phyloP scores from a whole-genome alignment of 345 rosid genomes.

The Passiflora organensis region DNA sequence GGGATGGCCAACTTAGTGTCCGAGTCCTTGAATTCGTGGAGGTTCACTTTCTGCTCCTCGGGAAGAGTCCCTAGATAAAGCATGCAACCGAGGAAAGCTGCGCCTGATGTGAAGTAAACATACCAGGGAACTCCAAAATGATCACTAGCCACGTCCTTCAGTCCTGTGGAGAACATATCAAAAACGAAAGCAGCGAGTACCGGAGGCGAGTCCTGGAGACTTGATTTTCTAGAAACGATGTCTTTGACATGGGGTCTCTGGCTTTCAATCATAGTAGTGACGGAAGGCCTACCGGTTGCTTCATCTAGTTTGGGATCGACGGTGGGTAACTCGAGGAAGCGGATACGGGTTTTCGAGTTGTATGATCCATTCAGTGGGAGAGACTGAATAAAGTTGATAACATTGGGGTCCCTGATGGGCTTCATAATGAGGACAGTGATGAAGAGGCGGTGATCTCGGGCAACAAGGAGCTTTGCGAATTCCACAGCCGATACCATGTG shows the following conservation, averaged over 20 bases:
- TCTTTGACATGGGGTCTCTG: slow-evolving; percentile 29
- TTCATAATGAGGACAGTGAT: background rate
- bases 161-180: slow-evolving; percentile 5
- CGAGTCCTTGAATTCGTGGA: background rate
- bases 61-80: slow-evolving; percentile 1
- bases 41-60: slow-evolving; percentile 1
- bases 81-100: slow-evolving; percentile 5
- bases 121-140: slow-evolving; percentile 9
- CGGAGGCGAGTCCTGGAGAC: background rate
- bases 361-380: background rate
- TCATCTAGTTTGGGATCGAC: background rate
- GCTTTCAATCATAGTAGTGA: background rate
- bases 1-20: background rate
- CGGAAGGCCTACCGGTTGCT: background rate
- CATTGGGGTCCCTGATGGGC: background rate
- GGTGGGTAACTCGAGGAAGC: slow-evolving; percentile 2
- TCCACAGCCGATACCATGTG: background rate
- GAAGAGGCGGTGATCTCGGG: background rate
- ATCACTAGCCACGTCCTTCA: slow-evolving; percentile 4
- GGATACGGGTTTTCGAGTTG: background rate
- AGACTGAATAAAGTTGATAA: background rate
- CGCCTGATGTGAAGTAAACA: slow-evolving; percentile 8
- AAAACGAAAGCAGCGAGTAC: slow-evolving; percentile 3
- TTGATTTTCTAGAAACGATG: background rate
- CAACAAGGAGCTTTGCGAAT: background rate